Base-by-base conservation (phyloP, 495 filamentous ascomycete genomes). In the Podospora didyma region DNA sequence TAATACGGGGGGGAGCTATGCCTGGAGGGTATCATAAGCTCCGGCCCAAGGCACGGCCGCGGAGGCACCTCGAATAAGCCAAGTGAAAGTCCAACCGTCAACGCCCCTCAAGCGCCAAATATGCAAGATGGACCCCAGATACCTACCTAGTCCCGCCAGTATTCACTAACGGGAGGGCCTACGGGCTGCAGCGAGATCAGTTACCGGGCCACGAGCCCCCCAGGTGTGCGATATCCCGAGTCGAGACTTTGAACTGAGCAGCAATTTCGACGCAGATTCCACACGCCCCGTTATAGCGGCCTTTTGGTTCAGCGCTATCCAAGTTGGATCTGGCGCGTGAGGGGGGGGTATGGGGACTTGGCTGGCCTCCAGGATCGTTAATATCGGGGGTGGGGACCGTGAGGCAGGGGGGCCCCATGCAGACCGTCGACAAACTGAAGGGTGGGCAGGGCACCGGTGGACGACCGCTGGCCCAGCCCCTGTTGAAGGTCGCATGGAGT, bases 41-140 rank as follows among this genome's bases (percentile, higher is more conserved):
- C 51, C 39, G 51, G 50, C 39, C n/a, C 47, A 35, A 51, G 54
- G 54, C 50, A 58, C 55, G 55, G 49, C 46, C 23, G 41, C 39
- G 44, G 55, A 57, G 54, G 34, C n/a, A 44, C 45, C 31, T 34
- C 53, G 26, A 44, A 23, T 23, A 35, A 26, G 45, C 44, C 26
- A 19, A 55, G 53, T 12, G 48, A n/a, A n/a, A n/a, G n/a, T n/a
- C n/a, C n/a, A n/a, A n/a, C n/a, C n/a, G n/a, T n/a, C n/a, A 26
- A 42, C 39, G 20, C 48, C 37, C 37, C 28, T 39, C 39, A 42
- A 51, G 46, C 55, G 23, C 49, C 49, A 51, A 49, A 47, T n/a
- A n/a, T 58, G 37, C 26, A 31, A 31, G 26, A 31, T 31, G 26
- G 26, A 31, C 26, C 26, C 26, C 26, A 31, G 26, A 31, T 31